A percentile compares a stretch with the other conserved stretches of the same genome.
Evolutionary conservation across 2,329 filamentous ascomycete species (phyloP).

Genomic region (Lasiodiplodia theobromae): DNA sequence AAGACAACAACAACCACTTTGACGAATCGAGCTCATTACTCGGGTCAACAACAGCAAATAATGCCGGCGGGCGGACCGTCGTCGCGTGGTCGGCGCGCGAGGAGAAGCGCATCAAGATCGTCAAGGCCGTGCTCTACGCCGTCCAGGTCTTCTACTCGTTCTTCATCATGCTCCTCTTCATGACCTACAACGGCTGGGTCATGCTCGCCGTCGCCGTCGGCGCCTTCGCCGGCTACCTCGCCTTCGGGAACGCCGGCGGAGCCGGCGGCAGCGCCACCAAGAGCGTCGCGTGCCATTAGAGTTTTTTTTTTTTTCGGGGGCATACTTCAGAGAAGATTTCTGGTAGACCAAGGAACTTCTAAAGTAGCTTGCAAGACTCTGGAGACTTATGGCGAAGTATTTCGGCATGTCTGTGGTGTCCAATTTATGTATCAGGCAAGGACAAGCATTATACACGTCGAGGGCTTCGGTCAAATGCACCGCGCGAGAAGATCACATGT

Average conservation of each 20-base stretch:
- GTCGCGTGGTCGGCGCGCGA: conserved; percentile 40
- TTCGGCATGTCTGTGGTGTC: neutral
- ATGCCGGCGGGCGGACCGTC: conserved; percentile 51
- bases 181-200: conserved; percentile 99
- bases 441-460: no score
- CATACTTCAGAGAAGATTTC: neutral
- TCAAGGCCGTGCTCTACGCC: conserved; percentile 85
- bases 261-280: conserved; percentile 69
- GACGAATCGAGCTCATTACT: conserved; percentile 72
- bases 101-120: conserved; percentile 73
- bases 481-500: no score
- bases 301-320: no score
- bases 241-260: conserved; percentile 69
- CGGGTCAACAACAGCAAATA: conserved; percentile 65
- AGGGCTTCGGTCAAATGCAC: neutral
- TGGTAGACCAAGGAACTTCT: neutral
- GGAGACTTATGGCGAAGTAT: neutral
- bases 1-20: conserved; percentile 29
- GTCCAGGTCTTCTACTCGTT: conserved; percentile 98
- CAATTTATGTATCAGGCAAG: no score
- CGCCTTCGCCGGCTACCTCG: conserved; percentile 84
- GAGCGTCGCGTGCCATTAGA: conserved; percentile 86
- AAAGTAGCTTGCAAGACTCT: neutral
- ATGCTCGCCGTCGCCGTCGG: conserved; percentile 92
- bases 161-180: conserved; percentile 99